These are phyloP conservation scores for Tinospora cordifolia DNA, from an alignment of 164 flowering plant species.

Conservation along the genomic window DNA sequence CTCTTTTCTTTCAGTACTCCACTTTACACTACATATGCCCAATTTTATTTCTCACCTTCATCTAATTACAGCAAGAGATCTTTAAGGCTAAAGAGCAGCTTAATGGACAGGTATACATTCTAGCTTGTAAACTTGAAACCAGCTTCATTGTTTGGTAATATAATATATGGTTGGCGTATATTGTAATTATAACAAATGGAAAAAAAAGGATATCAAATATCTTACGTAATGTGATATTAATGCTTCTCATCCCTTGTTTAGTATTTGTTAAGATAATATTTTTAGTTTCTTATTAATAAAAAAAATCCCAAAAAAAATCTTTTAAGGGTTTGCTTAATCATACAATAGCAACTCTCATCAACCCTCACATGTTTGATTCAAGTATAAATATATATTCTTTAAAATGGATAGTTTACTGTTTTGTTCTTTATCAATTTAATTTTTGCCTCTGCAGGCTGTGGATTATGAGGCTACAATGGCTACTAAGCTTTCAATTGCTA, in stretches of 20 bases:
- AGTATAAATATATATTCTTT: not conserved
- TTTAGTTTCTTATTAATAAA: too few species aligned
- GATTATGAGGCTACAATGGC: conserved; percentile 93
- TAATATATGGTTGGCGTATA: not conserved
- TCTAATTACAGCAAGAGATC: conserved; percentile 67
- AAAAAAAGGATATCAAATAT: not conserved
- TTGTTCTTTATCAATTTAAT: not conserved
- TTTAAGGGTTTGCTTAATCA: too few species aligned
- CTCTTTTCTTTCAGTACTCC: not conserved
- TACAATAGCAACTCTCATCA: not conserved
- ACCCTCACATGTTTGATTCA: not conserved
- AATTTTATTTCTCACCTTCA: not conserved
- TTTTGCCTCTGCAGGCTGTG: conserved; percentile 47
- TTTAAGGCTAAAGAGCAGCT: conserved; percentile 44
- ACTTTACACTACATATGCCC: conserved; percentile 5
- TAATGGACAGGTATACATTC: conserved; percentile 50
- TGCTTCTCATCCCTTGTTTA: too few species aligned
- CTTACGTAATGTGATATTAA: not conserved
- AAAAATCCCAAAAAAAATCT: too few species aligned
- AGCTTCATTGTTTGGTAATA: not conserved
- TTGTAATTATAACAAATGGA: not conserved
- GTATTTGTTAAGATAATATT: too few species aligned
- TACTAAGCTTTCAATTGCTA: conserved; percentile 79
- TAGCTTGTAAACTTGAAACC: not conserved
- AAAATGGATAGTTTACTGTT: not conserved